These are phyloP conservation scores for Pittosporum tobira DNA, from an alignment of 129 eudicot species.

Conservation along the genomic window DNA sequence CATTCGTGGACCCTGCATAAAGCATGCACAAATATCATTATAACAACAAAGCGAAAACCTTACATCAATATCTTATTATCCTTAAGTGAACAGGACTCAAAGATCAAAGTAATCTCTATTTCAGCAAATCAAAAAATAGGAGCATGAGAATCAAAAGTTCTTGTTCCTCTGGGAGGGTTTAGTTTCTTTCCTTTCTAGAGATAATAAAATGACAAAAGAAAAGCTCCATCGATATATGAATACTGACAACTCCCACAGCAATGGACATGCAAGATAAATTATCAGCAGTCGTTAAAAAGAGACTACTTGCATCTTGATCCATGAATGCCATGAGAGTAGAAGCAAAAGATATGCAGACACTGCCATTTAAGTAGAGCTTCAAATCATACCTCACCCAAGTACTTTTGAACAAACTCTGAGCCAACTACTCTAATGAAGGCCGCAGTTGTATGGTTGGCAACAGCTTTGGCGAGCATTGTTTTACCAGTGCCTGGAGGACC, in stretches of 20 bases:
- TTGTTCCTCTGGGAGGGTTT: background rate
- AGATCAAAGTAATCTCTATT: no score
- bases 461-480: slow-evolving; percentile 92
- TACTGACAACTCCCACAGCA: background rate
- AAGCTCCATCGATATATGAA: background rate
- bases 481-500: slow-evolving; percentile 96
- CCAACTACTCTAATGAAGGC: slow-evolving; percentile 89
- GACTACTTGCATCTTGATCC: background rate
- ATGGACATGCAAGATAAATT: background rate
- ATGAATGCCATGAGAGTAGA: background rate
- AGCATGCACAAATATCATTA: background rate
- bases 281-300: background rate
- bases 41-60: background rate
- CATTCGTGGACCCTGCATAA: slow-evolving; percentile 77
- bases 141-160: no score
- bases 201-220: no score
- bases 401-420: slow-evolving; percentile 86
- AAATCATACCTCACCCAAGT: slow-evolving; percentile 77
- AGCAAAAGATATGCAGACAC: background rate
- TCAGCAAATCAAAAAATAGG: no score
- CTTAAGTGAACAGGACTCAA: background rate
- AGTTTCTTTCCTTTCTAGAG: background rate
- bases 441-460: slow-evolving; percentile 80
- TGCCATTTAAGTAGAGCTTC: background rate
- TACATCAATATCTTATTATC: no score